Percentiles rank a stretch among this genome's conserved stretches.
These are phyloP conservation scores for Corylus avellana DNA, from an alignment of 306 rosid species.

Conservation along the genomic window DNA sequence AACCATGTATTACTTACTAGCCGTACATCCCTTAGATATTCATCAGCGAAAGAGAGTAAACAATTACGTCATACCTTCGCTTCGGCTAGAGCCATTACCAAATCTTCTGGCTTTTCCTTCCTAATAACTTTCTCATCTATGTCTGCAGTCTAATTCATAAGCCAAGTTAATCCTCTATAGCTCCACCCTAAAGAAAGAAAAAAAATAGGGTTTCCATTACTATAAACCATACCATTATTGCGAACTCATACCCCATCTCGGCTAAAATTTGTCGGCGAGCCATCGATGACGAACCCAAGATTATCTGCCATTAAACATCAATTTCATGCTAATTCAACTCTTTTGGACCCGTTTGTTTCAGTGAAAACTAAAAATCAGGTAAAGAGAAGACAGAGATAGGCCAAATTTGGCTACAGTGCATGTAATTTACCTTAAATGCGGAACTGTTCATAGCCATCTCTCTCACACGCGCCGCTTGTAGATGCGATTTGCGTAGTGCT, in stretches of 20 bases:
- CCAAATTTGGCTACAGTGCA: background rate
- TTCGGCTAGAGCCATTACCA: slow-evolving; percentile 80
- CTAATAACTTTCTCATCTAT: slow-evolving; percentile 81
- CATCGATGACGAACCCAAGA: slow-evolving; percentile 84
- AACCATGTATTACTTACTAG: slow-evolving; percentile 2
- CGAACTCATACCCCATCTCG: slow-evolving; percentile 86
- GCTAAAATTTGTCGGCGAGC: slow-evolving; percentile 74
- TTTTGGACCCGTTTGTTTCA: background rate
- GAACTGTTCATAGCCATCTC: background rate
- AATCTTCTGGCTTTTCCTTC: slow-evolving; percentile 74
- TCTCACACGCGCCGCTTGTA: background rate
- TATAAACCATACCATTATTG: slow-evolving; percentile 53
- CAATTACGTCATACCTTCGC: slow-evolving; percentile 60
- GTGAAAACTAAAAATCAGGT: background rate
- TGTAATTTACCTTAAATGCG: background rate
- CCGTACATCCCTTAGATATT: background rate
- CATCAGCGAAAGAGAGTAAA: background rate
- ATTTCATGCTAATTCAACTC: background rate
- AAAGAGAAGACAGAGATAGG: background rate
- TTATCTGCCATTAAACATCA: slow-evolving; percentile 47
- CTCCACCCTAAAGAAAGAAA: slow-evolving; percentile 18
- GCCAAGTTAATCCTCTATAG: slow-evolving; percentile 24
- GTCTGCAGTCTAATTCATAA: slow-evolving; percentile 65
- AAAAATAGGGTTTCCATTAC: background rate
- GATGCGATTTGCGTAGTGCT: background rate